Conservation (phyloP, 2,329 filamentous ascomycete genomes). For the Talaromyces sp. region DNA sequence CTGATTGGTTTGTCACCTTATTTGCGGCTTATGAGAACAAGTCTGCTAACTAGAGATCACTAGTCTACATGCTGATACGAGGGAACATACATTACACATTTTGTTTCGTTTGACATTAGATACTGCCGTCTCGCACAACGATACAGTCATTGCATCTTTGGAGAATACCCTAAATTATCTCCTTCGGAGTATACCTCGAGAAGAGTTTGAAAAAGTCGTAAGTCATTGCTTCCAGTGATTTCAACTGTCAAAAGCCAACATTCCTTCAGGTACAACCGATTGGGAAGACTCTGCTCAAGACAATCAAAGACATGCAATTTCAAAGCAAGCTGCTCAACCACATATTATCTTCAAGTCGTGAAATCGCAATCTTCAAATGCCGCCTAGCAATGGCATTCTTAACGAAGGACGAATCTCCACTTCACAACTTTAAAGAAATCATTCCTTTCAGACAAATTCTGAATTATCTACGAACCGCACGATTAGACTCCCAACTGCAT, state of each 20-base stretch:
- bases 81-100: conserved; percentile 30
- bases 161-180: conserved; percentile 33
- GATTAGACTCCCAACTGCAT: conserved; percentile 31
- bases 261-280: conserved; percentile 29
- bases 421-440: conserved; percentile 27
- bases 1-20: conserved; percentile 28
- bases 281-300: conserved; percentile 27
- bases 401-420: conserved; percentile 25
- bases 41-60: conserved; percentile 16
- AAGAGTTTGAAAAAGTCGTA: conserved; percentile 25
- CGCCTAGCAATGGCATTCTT: conserved; percentile 39
- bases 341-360: conserved; percentile 35
- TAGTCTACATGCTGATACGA: conserved; percentile 34
- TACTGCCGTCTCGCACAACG: conserved; percentile 29
- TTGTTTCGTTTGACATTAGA: conserved; percentile 39
- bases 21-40: background rate
- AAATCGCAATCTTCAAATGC: conserved; percentile 39
- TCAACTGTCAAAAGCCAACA: background rate
- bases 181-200: conserved; percentile 26
- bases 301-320: conserved; percentile 36
- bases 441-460: conserved; percentile 32
- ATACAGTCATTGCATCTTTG: conserved; percentile 29
- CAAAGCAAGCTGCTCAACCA: conserved; percentile 41
- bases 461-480: conserved; percentile 26
- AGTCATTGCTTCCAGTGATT: background rate